These are phyloP conservation scores for Oenanthe sinensis DNA, from an alignment of 129 eudicot genomes.

Conservation along the genomic window DNA sequence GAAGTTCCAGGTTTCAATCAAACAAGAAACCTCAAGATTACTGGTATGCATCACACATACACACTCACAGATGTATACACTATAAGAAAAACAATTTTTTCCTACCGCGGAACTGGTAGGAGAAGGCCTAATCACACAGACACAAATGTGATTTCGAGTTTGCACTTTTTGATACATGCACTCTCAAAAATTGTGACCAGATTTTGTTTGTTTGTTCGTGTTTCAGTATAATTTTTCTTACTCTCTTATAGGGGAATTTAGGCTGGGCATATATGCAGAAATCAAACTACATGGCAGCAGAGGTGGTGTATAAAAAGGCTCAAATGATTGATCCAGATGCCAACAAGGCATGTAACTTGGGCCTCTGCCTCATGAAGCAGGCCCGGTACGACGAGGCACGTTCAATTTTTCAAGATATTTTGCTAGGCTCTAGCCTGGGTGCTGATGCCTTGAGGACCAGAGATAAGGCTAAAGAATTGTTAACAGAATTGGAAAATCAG, in stretches of 20 bases:
- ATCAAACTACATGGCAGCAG: conserved; percentile 67
- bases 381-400: conserved; percentile 69
- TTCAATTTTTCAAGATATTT: conserved; percentile 51
- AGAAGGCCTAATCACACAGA: too few species aligned
- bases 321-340: conserved; percentile 94
- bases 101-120: too few species aligned
- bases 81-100: too few species aligned
- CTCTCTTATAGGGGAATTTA: conserved; percentile 61
- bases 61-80: too few species aligned
- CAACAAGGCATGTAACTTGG: conserved; percentile 82
- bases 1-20: conserved; percentile 85
- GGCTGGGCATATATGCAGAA: conserved; percentile 99
- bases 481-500: conserved; percentile 43
- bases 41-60: conserved; percentile 31
- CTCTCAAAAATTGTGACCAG: background rate
- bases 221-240: background rate
- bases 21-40: conserved; percentile 81
- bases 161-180: too few species aligned
- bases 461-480: conserved; percentile 52
- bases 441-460: conserved; percentile 39
- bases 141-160: too few species aligned
- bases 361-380: conserved; percentile 66
- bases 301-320: conserved; percentile 82
- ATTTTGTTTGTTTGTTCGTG: background rate
- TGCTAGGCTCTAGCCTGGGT: conserved; percentile 46